Evolutionary conservation across 768 basidiomycete species (phyloP).

Genomic region (Pulveroboletus sp.): DNA sequence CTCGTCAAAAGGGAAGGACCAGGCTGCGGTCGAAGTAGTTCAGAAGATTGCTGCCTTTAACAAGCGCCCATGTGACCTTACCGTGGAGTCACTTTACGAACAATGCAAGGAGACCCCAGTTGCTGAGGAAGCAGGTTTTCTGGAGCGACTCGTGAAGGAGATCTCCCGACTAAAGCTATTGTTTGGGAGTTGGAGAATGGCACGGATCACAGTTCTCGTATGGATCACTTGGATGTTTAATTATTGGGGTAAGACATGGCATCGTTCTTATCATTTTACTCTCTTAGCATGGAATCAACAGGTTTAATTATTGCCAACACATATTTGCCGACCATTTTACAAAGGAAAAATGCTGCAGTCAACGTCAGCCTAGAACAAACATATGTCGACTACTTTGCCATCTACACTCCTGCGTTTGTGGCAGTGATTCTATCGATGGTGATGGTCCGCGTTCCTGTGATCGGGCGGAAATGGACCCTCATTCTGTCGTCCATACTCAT

Average conservation of each 20-base stretch:
- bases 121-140: neutral
- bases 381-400: conserved; percentile 11
- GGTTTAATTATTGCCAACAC: conserved; percentile 1
- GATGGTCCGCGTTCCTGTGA: conserved; percentile 10
- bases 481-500: conserved; percentile 10
- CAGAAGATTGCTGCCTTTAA: conserved; percentile 16
- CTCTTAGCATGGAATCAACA: neutral
- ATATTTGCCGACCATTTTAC: conserved; percentile 11
- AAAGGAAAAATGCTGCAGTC: conserved; percentile 12
- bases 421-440: conserved; percentile 4
- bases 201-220: conserved; percentile 8
- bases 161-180: conserved; percentile 10
- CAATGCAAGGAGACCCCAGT: neutral
- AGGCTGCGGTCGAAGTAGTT: conserved; percentile 13
- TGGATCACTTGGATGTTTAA: conserved; percentile 17
- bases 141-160: conserved; percentile 1
- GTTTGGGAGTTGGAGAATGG: conserved; percentile 13
- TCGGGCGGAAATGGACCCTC: conserved; percentile 18
- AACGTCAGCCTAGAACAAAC: conserved; percentile 5
- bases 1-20: conserved; percentile 11
- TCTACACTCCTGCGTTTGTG: conserved; percentile 5
- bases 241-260: conserved; percentile 9
- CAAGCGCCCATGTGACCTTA: conserved; percentile 6
- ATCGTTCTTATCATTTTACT: neutral
- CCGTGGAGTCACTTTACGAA: conserved; percentile 11